Conservation (phyloP, 2,329 filamentous ascomycete genomes). For the Xylaria sp. region DNA sequence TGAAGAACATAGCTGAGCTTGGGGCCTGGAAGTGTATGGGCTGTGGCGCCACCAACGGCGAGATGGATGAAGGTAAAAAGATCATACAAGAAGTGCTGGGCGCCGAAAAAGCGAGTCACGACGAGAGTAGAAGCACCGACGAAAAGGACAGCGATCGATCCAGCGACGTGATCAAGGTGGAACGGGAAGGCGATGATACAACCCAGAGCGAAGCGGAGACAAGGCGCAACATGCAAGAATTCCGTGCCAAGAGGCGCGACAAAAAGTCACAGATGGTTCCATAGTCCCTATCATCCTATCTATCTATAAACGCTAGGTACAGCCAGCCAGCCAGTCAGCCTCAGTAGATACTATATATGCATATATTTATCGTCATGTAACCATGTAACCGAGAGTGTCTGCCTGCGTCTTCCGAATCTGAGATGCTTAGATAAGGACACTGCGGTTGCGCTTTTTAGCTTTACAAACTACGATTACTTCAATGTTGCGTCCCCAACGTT, state of each 20-base stretch:
- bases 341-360: not conserved
- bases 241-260: slow-evolving; percentile 24
- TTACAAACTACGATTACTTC: too few species aligned
- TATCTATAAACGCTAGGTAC: too few species aligned
- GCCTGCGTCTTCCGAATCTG: too few species aligned
- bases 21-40: slow-evolving; percentile 87
- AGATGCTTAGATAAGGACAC: too few species aligned
- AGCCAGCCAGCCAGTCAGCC: not conserved
- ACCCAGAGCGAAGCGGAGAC: slow-evolving; percentile 26
- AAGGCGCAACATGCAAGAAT: slow-evolving; percentile 22
- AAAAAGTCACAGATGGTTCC: slow-evolving; percentile 39
- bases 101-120: slow-evolving; percentile 14
- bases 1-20: slow-evolving; percentile 75
- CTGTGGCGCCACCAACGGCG: slow-evolving; percentile 83
- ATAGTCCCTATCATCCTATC: slow-evolving; percentile 16
- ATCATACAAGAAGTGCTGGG: slow-evolving; percentile 70
- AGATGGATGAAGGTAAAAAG: slow-evolving; percentile 75
- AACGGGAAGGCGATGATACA: slow-evolving; percentile 30
- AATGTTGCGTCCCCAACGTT: too few species aligned
- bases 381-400: too few species aligned
- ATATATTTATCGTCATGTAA: not conserved
- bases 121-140: slow-evolving; percentile 28
- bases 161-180: slow-evolving; percentile 33
- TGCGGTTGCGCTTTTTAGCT: too few species aligned
- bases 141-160: slow-evolving; percentile 32